Conservation (phyloP, 2,329 filamentous ascomycete genomes). For the Sphaerulina populicola region DNA sequence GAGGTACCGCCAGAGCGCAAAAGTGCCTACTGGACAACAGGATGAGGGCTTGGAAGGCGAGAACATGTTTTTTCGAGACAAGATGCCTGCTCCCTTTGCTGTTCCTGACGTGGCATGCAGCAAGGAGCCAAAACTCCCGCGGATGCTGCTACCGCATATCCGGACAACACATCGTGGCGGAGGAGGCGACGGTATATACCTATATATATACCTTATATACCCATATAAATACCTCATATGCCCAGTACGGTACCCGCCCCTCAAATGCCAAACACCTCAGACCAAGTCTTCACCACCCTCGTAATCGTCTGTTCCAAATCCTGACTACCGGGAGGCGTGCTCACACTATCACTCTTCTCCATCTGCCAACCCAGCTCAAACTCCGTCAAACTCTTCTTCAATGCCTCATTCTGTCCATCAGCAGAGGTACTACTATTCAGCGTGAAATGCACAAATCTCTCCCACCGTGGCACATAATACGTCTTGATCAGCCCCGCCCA, state of each 20-base stretch:
- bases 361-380: constrained; percentile 22
- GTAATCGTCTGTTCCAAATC: constrained; percentile 9
- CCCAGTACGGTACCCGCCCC: background rate
- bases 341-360: constrained; percentile 11
- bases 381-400: constrained; percentile 10
- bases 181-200: background rate
- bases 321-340: background rate
- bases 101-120: background rate
- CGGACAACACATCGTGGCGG: background rate
- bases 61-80: background rate
- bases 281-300: constrained; percentile 15
- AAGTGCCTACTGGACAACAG: too few relatives aligned
- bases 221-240: too few relatives aligned
- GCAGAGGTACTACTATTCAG: constrained; percentile 12
- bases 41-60: too few relatives aligned
- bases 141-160: background rate
- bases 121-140: background rate
- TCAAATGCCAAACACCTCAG: constrained; percentile 12
- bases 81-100: background rate
- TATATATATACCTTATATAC: too few relatives aligned
- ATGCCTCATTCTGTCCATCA: constrained; percentile 14
- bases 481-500: constrained; percentile 43
- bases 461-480: constrained; percentile 45
- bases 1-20: background rate
- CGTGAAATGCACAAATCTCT: constrained; percentile 40